Evolutionary conservation across 306 rosid species (phyloP), one percentile per base, ranked within the genome.

Genomic region (Inga oerstediana): DNA sequence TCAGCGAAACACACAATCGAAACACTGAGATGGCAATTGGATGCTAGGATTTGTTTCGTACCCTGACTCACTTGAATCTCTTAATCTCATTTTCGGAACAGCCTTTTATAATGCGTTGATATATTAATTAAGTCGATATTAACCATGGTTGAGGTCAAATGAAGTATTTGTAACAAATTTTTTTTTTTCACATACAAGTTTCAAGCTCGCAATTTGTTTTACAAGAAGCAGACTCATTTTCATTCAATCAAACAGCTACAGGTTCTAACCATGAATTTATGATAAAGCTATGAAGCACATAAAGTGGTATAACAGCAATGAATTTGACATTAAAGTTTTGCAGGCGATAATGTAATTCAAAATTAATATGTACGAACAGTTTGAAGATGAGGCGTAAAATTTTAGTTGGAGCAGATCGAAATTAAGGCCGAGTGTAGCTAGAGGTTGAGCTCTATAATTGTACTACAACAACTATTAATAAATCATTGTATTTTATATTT

Each of bases 301-400:
- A 8, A n/a, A n/a, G 10, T 19, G 19, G 32, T 43, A 43, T 2
- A 30, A 43, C 54, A 46, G 81, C 48, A 84, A 49, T 81, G 41
- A 78, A 78, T 7, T 58, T 8, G 43, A 39, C 79, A 87, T 81
- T 81, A 66, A 59, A 78, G 75, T 12, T 78, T 41, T 78, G 22
- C 89, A 78, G 83, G 70, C 80, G 80, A 32, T 56, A 22, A 78
- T 49, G 54, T 3, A 48, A 44, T 35, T 81, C 73, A 68, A 37
- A 78, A 79, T 68, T 41, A 9, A 75, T 83, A 52, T 70, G 70
- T 76, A 74, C 72, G 58, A 24, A 65, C 80, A 51, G 68, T 4
- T 52, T 1, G 68, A 76, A 32, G 58, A 52, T 69, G 41, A n/a
- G 39, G 39, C 68, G 10, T 27, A 62, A 24, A 10, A 22, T 61